phyloP scores from a whole-genome alignment of 331 rosid species.

The Malus hybrid region DNA sequence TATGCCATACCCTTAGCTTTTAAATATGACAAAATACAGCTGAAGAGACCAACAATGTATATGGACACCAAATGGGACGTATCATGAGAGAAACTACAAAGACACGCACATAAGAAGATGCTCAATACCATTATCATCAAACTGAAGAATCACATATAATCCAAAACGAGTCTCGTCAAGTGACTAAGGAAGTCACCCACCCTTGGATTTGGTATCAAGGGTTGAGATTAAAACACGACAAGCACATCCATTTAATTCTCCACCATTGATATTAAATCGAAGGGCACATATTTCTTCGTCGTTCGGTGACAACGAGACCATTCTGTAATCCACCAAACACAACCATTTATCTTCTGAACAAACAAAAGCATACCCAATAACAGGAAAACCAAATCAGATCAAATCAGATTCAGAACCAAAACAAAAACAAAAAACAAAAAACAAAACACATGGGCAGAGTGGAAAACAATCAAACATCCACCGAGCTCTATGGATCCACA shows the following conservation, averaged over 20 bases:
- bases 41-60: neutral
- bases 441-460: neutral
- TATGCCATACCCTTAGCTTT: neutral
- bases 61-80: neutral
- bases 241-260: neutral
- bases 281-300: neutral
- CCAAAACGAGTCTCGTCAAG: neutral
- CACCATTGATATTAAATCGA: neutral
- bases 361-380: neutral
- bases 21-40: neutral
- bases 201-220: neutral
- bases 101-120: slow-evolving; percentile 1
- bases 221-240: neutral
- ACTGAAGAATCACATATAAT: neutral
- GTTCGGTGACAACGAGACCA: neutral
- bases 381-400: neutral
- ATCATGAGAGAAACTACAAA: neutral
- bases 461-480: neutral
- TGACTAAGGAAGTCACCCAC: neutral
- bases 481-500: neutral
- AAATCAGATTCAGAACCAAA: neutral
- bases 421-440: neutral
- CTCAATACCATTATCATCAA: neutral
- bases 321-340: neutral
- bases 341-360: neutral